phyloP scores from a whole-genome alignment of 2,329 filamentous ascomycete species.

The Annulohypoxylon truncatum region DNA sequence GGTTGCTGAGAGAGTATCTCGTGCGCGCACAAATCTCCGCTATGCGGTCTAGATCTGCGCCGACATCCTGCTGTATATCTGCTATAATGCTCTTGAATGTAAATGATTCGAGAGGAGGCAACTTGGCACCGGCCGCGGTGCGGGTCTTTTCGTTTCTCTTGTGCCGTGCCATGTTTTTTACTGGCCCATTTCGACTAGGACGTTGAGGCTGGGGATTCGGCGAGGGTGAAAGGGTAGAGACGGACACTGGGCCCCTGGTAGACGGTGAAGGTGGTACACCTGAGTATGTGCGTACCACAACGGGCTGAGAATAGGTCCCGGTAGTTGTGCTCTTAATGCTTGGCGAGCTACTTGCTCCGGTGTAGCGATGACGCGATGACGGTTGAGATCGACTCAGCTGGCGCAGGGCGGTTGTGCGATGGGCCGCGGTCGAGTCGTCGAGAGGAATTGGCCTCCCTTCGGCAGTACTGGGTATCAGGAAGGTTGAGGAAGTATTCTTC shows the following conservation, averaged over 20 bases:
- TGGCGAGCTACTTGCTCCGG: slow-evolving; percentile 66
- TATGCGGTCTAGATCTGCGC: slow-evolving; percentile 71
- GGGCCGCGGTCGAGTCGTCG: slow-evolving; percentile 65
- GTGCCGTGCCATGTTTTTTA: slow-evolving; percentile 58
- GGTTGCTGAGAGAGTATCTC: slow-evolving; percentile 73
- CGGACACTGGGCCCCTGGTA: slow-evolving; percentile 48
- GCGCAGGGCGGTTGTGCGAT: slow-evolving; percentile 69
- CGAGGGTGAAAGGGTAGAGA: slow-evolving; percentile 41
- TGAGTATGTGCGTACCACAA: slow-evolving; percentile 73
- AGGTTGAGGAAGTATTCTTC: slow-evolving; percentile 62
- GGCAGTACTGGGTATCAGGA: slow-evolving; percentile 65
- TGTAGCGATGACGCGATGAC: slow-evolving; percentile 64
- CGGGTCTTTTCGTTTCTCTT: slow-evolving; percentile 55
- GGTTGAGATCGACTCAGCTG: slow-evolving; percentile 70
- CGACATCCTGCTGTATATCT: slow-evolving; percentile 65
- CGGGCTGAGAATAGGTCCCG: slow-evolving; percentile 71
- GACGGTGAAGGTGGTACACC: slow-evolving; percentile 56
- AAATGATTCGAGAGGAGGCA: slow-evolving; percentile 72
- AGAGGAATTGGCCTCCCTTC: slow-evolving; percentile 67
- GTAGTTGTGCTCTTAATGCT: slow-evolving; percentile 55
- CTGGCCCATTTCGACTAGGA: slow-evolving; percentile 54
- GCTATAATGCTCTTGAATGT: slow-evolving; percentile 73
- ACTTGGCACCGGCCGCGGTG: slow-evolving; percentile 54
- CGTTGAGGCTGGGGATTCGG: slow-evolving; percentile 45
- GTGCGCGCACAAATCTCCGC: slow-evolving; percentile 75